A percentile compares a stretch with the other conserved stretches of the same genome.
Evolutionary conservation across 2,329 filamentous ascomycete genomes (phyloP).

Genomic region (Colletotrichum sp.): DNA sequence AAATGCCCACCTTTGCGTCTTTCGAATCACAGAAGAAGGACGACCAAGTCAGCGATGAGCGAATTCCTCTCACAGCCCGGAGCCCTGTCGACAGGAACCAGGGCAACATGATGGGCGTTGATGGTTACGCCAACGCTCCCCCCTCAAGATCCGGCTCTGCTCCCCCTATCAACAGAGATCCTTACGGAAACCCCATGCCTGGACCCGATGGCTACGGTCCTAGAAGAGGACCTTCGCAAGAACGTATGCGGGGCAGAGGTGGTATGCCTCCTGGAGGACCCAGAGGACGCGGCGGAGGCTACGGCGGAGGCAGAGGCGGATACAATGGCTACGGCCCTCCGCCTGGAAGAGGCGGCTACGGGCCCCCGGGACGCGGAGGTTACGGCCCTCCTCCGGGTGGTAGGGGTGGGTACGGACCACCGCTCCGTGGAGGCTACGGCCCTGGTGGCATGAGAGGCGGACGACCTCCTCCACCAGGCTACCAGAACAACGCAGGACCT

Average conservation of each 20-base stretch:
- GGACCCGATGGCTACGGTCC: conserved; percentile 50
- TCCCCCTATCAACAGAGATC: conserved; percentile 51
- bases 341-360: conserved; percentile 50
- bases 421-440: conserved; percentile 38
- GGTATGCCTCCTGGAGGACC: conserved; percentile 45
- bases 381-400: conserved; percentile 39
- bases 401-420: conserved; percentile 53
- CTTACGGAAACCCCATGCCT: conserved; percentile 66
- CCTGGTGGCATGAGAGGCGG: conserved; percentile 39
- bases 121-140: conserved; percentile 28
- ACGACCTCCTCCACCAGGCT: conserved; percentile 49
- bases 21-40: conserved; percentile 73
- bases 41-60: conserved; percentile 70
- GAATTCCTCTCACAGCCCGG: conserved; percentile 70
- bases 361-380: conserved; percentile 38
- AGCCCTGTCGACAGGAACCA: conserved; percentile 66
- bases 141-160: conserved; percentile 46
- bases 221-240: conserved; percentile 51
- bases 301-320: conserved; percentile 47
- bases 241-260: conserved; percentile 61
- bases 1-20: conserved; percentile 62
- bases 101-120: conserved; percentile 44
- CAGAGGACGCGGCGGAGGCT: conserved; percentile 45
- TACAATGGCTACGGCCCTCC: conserved; percentile 31
- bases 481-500: conserved; percentile 37